Evolutionary conservation across 768 basidiomycete genomes (phyloP), one percentile per base, ranked within the genome.

Genomic region (Rhodotorula paludigena): DNA sequence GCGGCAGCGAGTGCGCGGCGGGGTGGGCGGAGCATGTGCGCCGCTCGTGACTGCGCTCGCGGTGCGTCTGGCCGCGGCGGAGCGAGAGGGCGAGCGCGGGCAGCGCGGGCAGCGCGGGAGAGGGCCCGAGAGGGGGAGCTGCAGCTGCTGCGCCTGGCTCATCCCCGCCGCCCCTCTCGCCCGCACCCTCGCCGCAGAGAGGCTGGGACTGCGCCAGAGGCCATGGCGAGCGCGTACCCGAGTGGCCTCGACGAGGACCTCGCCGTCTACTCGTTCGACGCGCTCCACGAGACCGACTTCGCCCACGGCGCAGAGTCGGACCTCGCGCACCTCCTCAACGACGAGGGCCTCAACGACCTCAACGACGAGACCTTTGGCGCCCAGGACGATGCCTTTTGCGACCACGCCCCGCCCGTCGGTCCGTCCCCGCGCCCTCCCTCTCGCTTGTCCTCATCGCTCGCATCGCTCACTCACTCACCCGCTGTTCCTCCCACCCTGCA

Each of bases 291-390:
- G 14, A 3, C 11, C 47, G 47, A n/a, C 90, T 91, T 89, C 30
- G 20, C 44, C 20, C 88, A 90, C 73, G 57, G 57, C 18, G 89
- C 89, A 47, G 86, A 85, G 11, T 90, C 94, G 78, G 90, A 89
- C 47, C 85, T 94, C 35, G 92, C 88, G 59, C 88, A 90, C 79
- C n/a, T n/a, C n/a, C 85, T 85, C 57, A 83, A 97, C 60, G 85
- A 87, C 74, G 94, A 98, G 79, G 88, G 87, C 48, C 86, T 86
- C 63, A 92, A 97, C 82, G 92, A 93, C 73, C 77, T 93, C 74
- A 98, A 99, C 79, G 91, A 94, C 78, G 92, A 94, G 81, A 99
- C 96, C 5, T 99, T 99, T 80, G 96, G 93, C 38, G 30, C 28
- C 39, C 48, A 5, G 48, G 38, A 18, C 36, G 59, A 33, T 14